A percentile compares a stretch with the other conserved stretches of the same genome.
phyloP scores from a whole-genome alignment of 148 eudicot species.

The Amaranthus palmeri region DNA sequence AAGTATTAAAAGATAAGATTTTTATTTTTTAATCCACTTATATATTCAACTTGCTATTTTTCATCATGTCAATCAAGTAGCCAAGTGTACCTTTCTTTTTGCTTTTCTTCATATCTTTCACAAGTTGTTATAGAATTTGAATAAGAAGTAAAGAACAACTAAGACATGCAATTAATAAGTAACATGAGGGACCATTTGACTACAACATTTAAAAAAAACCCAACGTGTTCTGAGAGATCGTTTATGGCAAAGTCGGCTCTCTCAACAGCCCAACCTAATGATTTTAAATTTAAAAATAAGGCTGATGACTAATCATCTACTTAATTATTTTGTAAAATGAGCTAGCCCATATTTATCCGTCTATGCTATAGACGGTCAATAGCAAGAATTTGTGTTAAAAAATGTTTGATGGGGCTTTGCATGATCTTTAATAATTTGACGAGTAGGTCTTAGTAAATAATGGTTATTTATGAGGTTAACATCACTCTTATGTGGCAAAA shows the following conservation, averaged over 20 bases:
- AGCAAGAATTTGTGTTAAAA: not conserved
- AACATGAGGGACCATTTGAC: conserved; percentile 8
- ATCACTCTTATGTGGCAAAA: too few species aligned
- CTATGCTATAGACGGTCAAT: too few species aligned
- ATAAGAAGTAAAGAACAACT: conserved; percentile 22
- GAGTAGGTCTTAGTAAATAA: too few species aligned
- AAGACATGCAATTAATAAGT: conserved; percentile 6
- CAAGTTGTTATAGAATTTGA: conserved; percentile 24
- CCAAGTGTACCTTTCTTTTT: not conserved
- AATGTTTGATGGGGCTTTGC: not conserved
- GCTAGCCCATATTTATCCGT: too few species aligned
- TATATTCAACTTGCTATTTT: conserved; percentile 9
- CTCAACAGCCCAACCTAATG: too few species aligned
- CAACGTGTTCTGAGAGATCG: too few species aligned
- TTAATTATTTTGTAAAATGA: too few species aligned
- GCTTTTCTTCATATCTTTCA: not conserved
- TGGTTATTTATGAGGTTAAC: too few species aligned
- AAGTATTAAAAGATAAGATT: not conserved
- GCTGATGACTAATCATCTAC: too few species aligned
- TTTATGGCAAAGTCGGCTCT: too few species aligned
- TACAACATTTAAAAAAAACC: not conserved
- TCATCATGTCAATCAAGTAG: conserved; percentile 10
- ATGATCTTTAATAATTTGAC: conserved; percentile 6
- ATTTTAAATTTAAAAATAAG: too few species aligned
- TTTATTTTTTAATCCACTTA: not conserved